phyloP scores from a whole-genome alignment of 768 basidiomycete species.

The Lactifluus subvellereus region DNA sequence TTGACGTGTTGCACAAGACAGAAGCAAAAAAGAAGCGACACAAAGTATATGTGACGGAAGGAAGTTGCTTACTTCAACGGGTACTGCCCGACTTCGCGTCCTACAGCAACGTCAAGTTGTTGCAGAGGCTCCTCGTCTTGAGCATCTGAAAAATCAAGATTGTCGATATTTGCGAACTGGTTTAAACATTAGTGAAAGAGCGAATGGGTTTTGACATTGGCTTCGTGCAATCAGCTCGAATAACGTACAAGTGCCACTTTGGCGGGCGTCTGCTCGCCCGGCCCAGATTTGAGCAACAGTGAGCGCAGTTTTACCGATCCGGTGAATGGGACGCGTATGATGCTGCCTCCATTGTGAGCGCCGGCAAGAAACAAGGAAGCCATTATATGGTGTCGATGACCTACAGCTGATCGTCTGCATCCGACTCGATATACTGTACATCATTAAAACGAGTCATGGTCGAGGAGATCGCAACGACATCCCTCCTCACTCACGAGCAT shows the following conservation, averaged over 20 bases:
- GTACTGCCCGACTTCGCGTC: constrained; percentile 80
- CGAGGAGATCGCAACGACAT: neutral
- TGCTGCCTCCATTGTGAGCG: constrained; percentile 39
- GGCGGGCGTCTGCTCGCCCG: constrained; percentile 67
- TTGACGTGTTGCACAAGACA: neutral
- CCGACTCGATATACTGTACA: constrained; percentile 73
- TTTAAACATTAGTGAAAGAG: neutral
- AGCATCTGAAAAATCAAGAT: constrained; percentile 77
- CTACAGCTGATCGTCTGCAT: constrained; percentile 87
- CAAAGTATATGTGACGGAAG: neutral
- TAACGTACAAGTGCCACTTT: constrained; percentile 61
- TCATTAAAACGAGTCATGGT: constrained; percentile 5
- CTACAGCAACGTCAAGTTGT: constrained; percentile 62
- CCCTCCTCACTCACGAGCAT: neutral
- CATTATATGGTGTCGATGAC: constrained; percentile 19
- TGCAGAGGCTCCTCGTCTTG: constrained; percentile 58
- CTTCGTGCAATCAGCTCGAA: no score
- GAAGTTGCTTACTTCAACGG: constrained; percentile 56
- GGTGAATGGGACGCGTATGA: constrained; percentile 82
- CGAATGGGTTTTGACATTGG: neutral
- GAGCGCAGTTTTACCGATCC: constrained; percentile 80
- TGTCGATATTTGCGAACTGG: constrained; percentile 73
- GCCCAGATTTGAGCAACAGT: constrained; percentile 79
- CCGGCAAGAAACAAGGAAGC: neutral
- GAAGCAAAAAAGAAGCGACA: neutral